Percentiles rank a stretch among this genome's conserved stretches.
Evolutionary conservation across 805 yeast genomes (phyloP).

Genomic region (Ogataea minuta): DNA sequence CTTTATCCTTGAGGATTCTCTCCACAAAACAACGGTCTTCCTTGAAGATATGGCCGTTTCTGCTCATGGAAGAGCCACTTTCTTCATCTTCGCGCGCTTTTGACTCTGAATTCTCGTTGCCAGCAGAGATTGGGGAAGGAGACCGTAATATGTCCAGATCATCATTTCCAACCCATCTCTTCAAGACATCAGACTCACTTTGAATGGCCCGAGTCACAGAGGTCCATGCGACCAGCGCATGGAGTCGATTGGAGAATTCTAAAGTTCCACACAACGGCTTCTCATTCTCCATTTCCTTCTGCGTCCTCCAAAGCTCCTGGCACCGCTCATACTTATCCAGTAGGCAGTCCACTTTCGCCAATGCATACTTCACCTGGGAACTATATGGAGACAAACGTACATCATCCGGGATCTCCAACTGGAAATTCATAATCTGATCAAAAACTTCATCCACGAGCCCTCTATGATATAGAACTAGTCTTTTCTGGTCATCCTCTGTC

Average conservation of each 20-base stretch:
- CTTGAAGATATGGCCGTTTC: conserved; percentile 40
- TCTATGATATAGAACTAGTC: conserved; percentile 65
- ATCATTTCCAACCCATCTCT: conserved; percentile 81
- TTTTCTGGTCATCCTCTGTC: conserved; percentile 72
- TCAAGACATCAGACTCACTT: conserved; percentile 57
- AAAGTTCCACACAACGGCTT: conserved; percentile 67
- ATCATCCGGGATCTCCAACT: conserved; percentile 44
- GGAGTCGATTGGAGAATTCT: conserved; percentile 63
- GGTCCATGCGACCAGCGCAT: conserved; percentile 82
- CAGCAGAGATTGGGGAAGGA: conserved; percentile 17
- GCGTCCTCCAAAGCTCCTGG: conserved; percentile 75
- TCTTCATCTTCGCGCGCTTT: conserved; percentile 1
- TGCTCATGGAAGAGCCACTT: conserved; percentile 9
- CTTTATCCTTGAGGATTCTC: conserved; percentile 75
- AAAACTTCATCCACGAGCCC: conserved; percentile 70
- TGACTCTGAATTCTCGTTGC: background rate
- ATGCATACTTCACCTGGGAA: conserved; percentile 35
- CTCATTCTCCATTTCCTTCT: conserved; percentile 73
- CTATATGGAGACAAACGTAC: conserved; percentile 18
- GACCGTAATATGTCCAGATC: conserved; percentile 60
- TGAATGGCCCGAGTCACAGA: conserved; percentile 69
- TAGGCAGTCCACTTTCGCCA: conserved; percentile 51
- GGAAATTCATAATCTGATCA: conserved; percentile 65
- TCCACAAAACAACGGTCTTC: conserved; percentile 79
- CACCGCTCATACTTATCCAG: conserved; percentile 63